Base-by-base conservation (phyloP, 352 stramenopile genomes). In the Halophytophthora batemanensis region DNA sequence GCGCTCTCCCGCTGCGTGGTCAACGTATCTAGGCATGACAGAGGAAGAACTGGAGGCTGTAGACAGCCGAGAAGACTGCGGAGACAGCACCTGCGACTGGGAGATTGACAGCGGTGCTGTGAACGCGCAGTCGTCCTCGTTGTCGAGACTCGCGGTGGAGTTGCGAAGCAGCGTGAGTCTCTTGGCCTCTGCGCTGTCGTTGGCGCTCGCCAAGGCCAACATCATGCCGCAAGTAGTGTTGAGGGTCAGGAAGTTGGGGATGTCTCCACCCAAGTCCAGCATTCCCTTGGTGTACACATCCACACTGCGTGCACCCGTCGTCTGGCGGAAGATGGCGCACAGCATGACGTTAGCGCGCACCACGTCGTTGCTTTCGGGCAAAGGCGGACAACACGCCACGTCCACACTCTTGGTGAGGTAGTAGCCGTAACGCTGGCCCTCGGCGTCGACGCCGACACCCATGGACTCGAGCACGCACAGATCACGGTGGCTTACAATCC, bases 311-410 rank as follows among this genome's bases (percentile, higher is more conserved):
- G 51, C 45, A 0, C 42, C 42, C 0, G 71, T 61, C 6, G 56
- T 45, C 41, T 87, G 71, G 0, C 77, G 71, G 39, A 77, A 80
- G 45, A 87, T 85, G 45, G 69, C 79, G 49, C 73, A 83, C 29
- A 83, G 48, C 65, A 76, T 81, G 60, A 78, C 69, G 23, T 71
- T 69, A 22, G 73, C 66, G 17, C 68, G 72, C 25, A 69, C 45
- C 8, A 80, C 53, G 48, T 73, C 50, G 29, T 58, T 61, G 33
- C 14, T 64, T 45, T 77, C 62, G 0, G 56, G 42, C 33, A 74
- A 64, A 15, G 57, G 31, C 5, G 71, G 71, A 19, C 71, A 83
- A 0, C 55, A 66, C 4, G 63, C 45, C 3, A 69, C 57, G 15
- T 83, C 69, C 18, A 87, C 61, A 11, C 74, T 85, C 38, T 82